These are phyloP conservation scores for Vanrija humicola DNA, from an alignment of 1,284 basidiomycete genomes.

Conservation along the genomic window DNA sequence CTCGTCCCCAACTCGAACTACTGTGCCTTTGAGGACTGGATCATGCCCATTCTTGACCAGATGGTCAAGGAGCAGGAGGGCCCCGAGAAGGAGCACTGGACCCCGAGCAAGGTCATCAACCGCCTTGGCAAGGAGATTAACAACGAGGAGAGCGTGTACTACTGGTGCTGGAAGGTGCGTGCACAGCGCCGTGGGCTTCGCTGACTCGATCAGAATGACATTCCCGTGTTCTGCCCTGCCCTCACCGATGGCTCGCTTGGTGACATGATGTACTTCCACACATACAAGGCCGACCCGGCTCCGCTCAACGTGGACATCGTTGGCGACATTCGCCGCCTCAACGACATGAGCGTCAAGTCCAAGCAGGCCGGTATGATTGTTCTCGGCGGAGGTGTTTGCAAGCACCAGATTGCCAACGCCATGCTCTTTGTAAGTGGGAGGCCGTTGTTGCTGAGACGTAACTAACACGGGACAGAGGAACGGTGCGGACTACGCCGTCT, in stretches of 20 bases:
- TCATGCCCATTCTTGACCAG: constrained; percentile 84
- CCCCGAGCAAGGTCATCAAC: constrained; percentile 88
- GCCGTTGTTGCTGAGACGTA: too few species aligned
- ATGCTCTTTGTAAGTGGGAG: constrained; percentile 80
- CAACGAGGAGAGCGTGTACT: constrained; percentile 95
- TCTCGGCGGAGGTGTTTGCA: constrained; percentile 96
- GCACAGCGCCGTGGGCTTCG: neutral
- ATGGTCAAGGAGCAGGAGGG: constrained; percentile 83
- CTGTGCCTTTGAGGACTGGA: constrained; percentile 99
- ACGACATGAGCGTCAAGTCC: constrained; percentile 83
- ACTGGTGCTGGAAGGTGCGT: constrained; percentile 97
- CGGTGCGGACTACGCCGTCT: constrained; percentile 96
- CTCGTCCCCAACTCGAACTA: constrained; percentile 98
- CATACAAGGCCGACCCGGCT: constrained; percentile 71
- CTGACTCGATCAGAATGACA: constrained; percentile 68
- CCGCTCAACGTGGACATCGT: constrained; percentile 92
- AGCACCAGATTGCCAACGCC: constrained; percentile 98
- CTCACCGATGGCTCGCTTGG: constrained; percentile 96
- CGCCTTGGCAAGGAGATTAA: constrained; percentile 92
- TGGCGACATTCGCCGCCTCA: constrained; percentile 84
- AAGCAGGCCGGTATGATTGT: constrained; percentile 98
- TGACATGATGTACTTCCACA: constrained; percentile 99
- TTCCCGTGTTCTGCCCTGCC: constrained; percentile 98
- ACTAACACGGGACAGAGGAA: constrained; percentile 64
- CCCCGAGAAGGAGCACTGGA: constrained; percentile 58